Base-by-base conservation (phyloP, 768 basidiomycete species). In the Mycena venus region DNA sequence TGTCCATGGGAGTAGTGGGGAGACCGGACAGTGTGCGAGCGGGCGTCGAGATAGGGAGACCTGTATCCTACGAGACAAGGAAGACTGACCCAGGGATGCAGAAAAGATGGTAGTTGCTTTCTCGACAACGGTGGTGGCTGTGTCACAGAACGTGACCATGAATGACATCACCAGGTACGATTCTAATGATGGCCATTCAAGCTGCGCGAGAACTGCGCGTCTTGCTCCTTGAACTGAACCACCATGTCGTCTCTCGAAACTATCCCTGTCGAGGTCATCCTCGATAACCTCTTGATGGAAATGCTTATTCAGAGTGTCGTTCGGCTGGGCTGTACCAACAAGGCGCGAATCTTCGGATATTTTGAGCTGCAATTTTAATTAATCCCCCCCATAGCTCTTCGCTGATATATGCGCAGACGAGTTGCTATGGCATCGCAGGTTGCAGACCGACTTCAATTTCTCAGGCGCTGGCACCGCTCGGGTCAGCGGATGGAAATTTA, bases 381-480 rank as follows among this genome's bases (percentile, higher is more conserved):
- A 36, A n/a, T n/a, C 8, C 38, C 25, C 27, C 21, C 32, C 56
- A 36, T 78, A 88, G 87, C 88, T 88, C 80, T 94, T 96, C 79
- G 87, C 90, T 56, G 74, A 82, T 15, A 77, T 94, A 29, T 90
- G 89, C 79, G 85, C 88, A 15, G 95, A 96, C 79, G 93, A 95
- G 70, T 91, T 91, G 0, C 88, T 96, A 72, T 97, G 96, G 96
- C 92, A 91, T 80, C 86, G 90, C 32, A 93, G 90, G 73, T 83
- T 95, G 11, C 80, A 87, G 34, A 81, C 83, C 36, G 96, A 97
- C 80, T 96, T 91, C 85, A 95, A 96, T 82, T 97, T 95, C 78
- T 88, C 93, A 10, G 90, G 89, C 4, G 86, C 88, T 47, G 89
- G 88, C 49, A 96, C 93, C 0, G 96, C 96, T 17, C 86, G 96